A percentile compares a stretch with the other conserved stretches of the same genome.
Conservation (phyloP, 1,284 basidiomycete species). For the Cutaneotrichosporon sp. region DNA sequence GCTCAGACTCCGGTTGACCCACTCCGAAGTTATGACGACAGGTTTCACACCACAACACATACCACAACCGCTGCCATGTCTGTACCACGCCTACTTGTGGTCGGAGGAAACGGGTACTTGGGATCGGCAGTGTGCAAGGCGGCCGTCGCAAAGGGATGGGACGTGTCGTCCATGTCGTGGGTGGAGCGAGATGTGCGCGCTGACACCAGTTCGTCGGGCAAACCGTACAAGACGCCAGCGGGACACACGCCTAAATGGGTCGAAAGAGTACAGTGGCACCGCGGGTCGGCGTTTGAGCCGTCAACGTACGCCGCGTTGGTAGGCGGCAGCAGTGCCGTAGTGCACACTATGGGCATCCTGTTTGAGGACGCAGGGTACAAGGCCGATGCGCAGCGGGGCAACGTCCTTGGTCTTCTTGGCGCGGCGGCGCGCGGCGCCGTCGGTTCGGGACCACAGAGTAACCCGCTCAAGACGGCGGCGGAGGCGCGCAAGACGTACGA, state of each 20-base stretch:
- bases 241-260: conserved; percentile 87
- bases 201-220: conserved; percentile 67
- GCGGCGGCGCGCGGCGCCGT: conserved; percentile 46
- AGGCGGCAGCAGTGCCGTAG: conserved; percentile 63
- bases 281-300: conserved; percentile 71
- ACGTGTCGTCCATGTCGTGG: conserved; percentile 83
- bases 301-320: conserved; percentile 67
- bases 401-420: conserved; percentile 56
- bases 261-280: conserved; percentile 67
- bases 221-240: conserved; percentile 76
- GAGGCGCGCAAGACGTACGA: conserved; percentile 59
- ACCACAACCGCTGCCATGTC: not conserved
- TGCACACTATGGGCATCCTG: conserved; percentile 91
- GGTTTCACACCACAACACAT: not conserved
- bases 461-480: conserved; percentile 58
- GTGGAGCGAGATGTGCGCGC: no score
- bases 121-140: conserved; percentile 87
- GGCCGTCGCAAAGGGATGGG: conserved; percentile 74
- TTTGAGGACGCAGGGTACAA: conserved; percentile 83
- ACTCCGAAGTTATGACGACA: not conserved
- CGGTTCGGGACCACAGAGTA: conserved; percentile 48
- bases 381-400: conserved; percentile 57
- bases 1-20: not conserved
- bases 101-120: conserved; percentile 93
- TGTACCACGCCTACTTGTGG: conserved; percentile 60